Percentiles rank a stretch among this genome's conserved stretches.
Conservation (phyloP, 2,329 filamentous ascomycete species). For the Stachybotrys elegans region DNA sequence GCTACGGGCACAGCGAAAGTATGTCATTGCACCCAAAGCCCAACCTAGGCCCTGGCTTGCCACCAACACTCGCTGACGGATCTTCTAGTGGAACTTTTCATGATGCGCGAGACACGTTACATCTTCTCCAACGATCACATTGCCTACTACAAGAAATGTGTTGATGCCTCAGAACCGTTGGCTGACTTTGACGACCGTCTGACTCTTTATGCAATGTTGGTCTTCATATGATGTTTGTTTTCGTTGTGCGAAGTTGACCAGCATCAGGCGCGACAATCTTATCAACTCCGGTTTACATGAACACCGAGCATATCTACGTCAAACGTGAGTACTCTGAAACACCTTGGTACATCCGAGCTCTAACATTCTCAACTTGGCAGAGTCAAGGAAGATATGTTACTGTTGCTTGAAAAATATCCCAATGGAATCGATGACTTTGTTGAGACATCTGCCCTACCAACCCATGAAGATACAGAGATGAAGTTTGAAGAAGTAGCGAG, state of each 20-base stretch:
- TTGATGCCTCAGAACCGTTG: slow-evolving; percentile 17
- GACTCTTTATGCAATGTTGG: slow-evolving; percentile 20
- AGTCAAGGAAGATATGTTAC: slow-evolving; percentile 10
- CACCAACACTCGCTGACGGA: neutral
- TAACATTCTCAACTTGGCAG: slow-evolving; percentile 3
- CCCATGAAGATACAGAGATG: no score
- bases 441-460: no score
- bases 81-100: slow-evolving; percentile 4
- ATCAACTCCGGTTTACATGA: slow-evolving; percentile 4
- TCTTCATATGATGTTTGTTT: neutral
- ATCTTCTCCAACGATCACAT: neutral
- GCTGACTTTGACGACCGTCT: slow-evolving; percentile 24
- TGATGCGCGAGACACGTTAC: slow-evolving; percentile 6
- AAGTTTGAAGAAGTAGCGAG: no score
- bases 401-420: slow-evolving; percentile 10
- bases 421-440: slow-evolving; percentile 9
- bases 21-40: neutral
- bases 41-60: neutral
- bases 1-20: slow-evolving; percentile 1
- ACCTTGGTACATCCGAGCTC: neutral
- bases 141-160: neutral
- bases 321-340: slow-evolving; percentile 5
- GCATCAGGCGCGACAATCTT: slow-evolving; percentile 2
- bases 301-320: neutral
- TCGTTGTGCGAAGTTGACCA: neutral